Evolutionary conservation across 495 filamentous ascomycete genomes (phyloP).

Genomic region (Aspergillus olivimuriae): DNA sequence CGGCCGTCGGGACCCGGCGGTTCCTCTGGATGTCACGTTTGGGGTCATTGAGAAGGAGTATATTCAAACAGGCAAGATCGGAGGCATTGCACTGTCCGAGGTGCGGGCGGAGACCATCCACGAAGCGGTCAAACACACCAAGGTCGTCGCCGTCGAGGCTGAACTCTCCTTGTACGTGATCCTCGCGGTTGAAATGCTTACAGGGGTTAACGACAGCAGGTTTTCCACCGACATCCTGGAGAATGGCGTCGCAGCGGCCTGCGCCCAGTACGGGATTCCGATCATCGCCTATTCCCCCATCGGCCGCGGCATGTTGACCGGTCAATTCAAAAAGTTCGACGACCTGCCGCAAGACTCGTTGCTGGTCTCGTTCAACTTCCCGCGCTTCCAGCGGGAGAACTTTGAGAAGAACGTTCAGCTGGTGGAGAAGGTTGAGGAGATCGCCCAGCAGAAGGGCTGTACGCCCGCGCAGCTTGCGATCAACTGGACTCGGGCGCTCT

Average conservation of each 20-base stretch:
- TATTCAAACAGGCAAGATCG: no score
- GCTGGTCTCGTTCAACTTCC: no score
- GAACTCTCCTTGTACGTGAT: background rate
- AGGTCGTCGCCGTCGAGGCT: no score
- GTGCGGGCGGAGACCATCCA: no score
- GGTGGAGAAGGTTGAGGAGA: conserved; percentile 47
- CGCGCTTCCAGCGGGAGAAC: conserved; percentile 58
- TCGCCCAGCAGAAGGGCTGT: conserved; percentile 60
- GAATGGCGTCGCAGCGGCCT: conserved; percentile 62
- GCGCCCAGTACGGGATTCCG: conserved; percentile 55
- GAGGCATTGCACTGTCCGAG: no score
- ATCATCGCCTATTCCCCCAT: conserved; percentile 55
- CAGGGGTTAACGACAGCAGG: background rate
- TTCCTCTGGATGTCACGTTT: no score
- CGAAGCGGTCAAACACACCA: no score
- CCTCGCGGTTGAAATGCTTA: background rate
- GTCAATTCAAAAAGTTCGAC: conserved; percentile 23
- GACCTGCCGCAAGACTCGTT: conserved; percentile 4
- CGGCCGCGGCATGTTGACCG: conserved; percentile 40
- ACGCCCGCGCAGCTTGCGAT: conserved; percentile 67
- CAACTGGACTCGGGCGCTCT: conserved; percentile 50
- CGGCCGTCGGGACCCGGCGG: no score
- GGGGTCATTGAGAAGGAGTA: no score
- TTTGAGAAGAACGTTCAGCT: conserved; percentile 64
- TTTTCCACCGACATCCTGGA: conserved; percentile 46